Base-by-base conservation (phyloP, 352 stramenopile species). In the Peronospora farinosa region DNA sequence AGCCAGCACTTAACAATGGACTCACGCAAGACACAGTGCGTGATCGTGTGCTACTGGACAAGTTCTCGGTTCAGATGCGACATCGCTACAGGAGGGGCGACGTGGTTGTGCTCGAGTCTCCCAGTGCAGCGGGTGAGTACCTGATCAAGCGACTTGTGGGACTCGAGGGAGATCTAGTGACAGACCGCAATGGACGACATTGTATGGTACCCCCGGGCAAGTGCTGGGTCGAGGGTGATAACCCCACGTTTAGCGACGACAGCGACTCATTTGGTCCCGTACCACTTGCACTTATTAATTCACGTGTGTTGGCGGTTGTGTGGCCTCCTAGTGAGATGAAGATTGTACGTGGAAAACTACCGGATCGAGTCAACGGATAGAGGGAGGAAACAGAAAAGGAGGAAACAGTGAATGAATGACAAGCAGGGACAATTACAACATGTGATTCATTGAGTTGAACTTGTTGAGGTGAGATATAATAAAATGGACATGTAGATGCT, bases 141-240 rank as follows among this genome's bases (percentile, higher is more conserved):
- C 61, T 94, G 19, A 86, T 87, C 47, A 94, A 94, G 67, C 70
- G 83, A 5, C 63, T 94, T 7, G 66, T 92, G 33, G 83, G 69
- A 10, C 39, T 92, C 19, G 78, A 92, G 50, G 83, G 80, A 3
- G 83, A 94, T 46, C 52, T 86, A 5, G 65, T 94, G 31, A 69
- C 69, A 36, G 78, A 84, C 47, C 67, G 70, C 41, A 61, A 35
- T 12, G 67, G 72, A 11, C 37, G 42, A 8, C 47, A 54, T 46
- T 57, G 54, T 30, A 40, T 80, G 37, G 60, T 94, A 12, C 83
- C 83, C 1, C 60, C 69, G 36, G 83, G 83, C 54, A 87, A 86
- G 60, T 94, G 83, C 67, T 94, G 83, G 83, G 67, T 94, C 35
- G 80, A 94, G 43, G 80, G 83, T 35, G 83, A 93, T 63, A 90